Percentiles rank a stretch among this genome's conserved stretches.
Conservation (phyloP, 2,329 filamentous ascomycete genomes). For the Pestalotiopsis sp. region DNA sequence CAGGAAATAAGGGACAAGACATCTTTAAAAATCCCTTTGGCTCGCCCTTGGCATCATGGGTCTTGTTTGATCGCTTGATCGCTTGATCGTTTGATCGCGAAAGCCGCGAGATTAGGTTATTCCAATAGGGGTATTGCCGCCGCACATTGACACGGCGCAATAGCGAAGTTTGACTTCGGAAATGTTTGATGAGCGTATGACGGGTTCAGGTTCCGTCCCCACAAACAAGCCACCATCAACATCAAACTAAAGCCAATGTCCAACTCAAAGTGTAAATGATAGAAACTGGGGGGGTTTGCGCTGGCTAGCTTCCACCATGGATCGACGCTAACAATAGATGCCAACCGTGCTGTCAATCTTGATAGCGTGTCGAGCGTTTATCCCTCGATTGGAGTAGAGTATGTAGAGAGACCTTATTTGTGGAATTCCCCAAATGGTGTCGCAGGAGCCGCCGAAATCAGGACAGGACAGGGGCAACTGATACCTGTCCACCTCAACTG, state of each 20-base stretch:
- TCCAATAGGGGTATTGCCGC: not conserved
- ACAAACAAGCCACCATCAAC: conserved; percentile 8
- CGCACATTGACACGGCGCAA: not conserved
- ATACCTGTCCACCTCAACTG: not conserved
- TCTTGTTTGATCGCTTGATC: not conserved
- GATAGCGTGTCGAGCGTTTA: conserved; percentile 5
- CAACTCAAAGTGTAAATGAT: not conserved
- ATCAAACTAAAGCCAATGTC: conserved; percentile 1
- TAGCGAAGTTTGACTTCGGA: not conserved
- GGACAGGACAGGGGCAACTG: not conserved
- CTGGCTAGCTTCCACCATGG: conserved; percentile 9
- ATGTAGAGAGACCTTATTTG: not conserved
- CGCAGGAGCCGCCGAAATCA: not conserved
- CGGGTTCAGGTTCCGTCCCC: not conserved
- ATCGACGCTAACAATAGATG: conserved; percentile 16
- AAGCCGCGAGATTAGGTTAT: not conserved
- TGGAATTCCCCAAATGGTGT: not conserved
- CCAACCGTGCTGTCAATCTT: conserved; percentile 16
- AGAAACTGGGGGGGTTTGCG: conserved; percentile 5
- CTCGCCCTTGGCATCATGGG: not conserved
- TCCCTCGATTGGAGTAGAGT: not conserved
- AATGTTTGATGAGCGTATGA: not conserved
- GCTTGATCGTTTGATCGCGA: not conserved
- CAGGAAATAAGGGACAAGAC: not conserved
- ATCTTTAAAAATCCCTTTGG: not conserved